Percentiles rank a stretch among this genome's conserved stretches.
Evolutionary conservation across 139 green algal genomes (phyloP).

Genomic region (Gonium pectorale): DNA sequence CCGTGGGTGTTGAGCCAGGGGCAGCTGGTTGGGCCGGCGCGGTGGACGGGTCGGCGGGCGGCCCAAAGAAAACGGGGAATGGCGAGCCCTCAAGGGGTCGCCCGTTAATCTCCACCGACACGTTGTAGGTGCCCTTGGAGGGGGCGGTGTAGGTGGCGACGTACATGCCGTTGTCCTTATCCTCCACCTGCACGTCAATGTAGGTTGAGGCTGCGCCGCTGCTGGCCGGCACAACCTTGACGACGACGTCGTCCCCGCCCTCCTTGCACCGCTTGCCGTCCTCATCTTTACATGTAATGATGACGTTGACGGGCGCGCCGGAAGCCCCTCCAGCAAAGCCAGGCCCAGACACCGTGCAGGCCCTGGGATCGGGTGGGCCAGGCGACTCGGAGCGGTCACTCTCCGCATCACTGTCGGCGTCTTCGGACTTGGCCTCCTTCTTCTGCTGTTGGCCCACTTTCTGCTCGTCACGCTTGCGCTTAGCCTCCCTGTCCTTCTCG

Average conservation of each 20-base stretch:
- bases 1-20: neutral
- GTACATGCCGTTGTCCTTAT: conserved; percentile 89
- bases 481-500: conserved; percentile 34
- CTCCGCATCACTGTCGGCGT: conserved; percentile 1
- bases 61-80: conserved; percentile 92
- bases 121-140: conserved; percentile 83
- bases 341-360: conserved; percentile 54
- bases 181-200: conserved; percentile 61
- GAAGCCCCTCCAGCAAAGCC: conserved; percentile 51
- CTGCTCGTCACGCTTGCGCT: conserved; percentile 23
- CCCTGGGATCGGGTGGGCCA: conserved; percentile 25
- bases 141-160: conserved; percentile 81
- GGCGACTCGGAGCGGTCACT: conserved; percentile 32
- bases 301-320: conserved; percentile 51
- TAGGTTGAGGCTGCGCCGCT: neutral
- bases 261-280: conserved; percentile 42
- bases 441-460: neutral
- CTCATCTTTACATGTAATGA: conserved; percentile 52
- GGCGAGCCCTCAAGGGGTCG: conserved; percentile 82
- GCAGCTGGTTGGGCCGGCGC: neutral
- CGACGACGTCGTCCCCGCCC: conserved; percentile 57
- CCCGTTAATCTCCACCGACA: conserved; percentile 82
- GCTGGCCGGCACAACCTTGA: conserved; percentile 45
- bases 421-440: neutral
- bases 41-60: conserved; percentile 55